Evolutionary conservation across 495 filamentous ascomycete genomes (phyloP).

Genomic region (Pyronema domesticum): DNA sequence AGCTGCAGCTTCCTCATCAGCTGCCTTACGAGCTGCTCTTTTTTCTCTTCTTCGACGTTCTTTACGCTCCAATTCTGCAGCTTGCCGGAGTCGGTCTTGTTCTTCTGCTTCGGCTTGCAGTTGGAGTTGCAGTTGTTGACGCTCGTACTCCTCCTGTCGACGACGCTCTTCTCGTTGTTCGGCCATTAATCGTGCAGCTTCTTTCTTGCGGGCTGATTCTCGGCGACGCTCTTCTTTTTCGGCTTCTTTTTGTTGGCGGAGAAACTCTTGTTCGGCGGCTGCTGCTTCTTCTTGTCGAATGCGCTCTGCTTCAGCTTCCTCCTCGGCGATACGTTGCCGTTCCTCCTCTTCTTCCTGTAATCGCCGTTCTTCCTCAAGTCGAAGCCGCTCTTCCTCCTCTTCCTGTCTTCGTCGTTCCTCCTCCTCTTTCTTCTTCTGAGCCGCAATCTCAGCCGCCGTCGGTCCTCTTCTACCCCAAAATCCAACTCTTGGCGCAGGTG

Average conservation of each 20-base stretch:
- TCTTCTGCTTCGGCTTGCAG: background rate
- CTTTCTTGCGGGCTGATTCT: background rate
- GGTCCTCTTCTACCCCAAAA: background rate
- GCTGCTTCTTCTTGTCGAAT: background rate
- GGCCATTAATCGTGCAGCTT: too few species aligned
- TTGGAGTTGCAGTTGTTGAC: background rate
- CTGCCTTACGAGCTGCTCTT: background rate
- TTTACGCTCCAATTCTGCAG: background rate
- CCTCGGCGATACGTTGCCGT: background rate
- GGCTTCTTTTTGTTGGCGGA: background rate
- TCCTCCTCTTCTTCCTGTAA: background rate
- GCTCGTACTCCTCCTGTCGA: background rate
- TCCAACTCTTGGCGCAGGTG: background rate
- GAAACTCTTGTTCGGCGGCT: background rate
- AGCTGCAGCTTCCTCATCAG: background rate
- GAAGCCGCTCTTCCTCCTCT: background rate
- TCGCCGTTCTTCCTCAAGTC: background rate
- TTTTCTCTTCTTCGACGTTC: background rate
- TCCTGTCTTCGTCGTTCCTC: background rate
- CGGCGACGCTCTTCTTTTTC: background rate
- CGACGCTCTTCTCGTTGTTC: background rate
- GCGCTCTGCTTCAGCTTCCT: background rate
- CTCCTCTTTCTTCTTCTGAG: background rate
- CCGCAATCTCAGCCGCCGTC: background rate
- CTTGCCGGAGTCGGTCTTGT: background rate